phyloP scores from a whole-genome alignment of 345 rosid species.

The Rhodomyrtus tomentosa region DNA sequence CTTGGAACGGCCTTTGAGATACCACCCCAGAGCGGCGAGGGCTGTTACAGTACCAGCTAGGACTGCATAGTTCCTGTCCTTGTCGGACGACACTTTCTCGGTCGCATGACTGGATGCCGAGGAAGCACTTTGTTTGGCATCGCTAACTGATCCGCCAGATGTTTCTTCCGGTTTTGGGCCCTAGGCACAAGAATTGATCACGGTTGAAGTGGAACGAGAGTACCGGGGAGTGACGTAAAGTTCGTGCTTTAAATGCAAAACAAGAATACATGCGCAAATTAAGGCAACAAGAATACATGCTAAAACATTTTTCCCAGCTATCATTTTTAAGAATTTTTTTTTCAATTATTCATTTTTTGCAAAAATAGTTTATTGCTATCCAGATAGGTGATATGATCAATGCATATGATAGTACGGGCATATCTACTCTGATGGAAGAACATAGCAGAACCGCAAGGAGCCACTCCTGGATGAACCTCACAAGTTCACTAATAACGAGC shows the following conservation, averaged over 20 bases:
- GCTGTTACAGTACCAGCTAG: conserved; percentile 57
- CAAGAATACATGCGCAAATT: no score
- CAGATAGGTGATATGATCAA: background rate
- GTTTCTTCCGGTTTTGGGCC: conserved; percentile 69
- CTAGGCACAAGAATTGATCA: conserved; percentile 10
- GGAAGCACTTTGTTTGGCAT: conserved; percentile 32
- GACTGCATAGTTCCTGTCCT: conserved; percentile 69
- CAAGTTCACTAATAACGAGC: background rate
- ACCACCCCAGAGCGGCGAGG: conserved; percentile 80
- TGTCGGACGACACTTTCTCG: conserved; percentile 62
- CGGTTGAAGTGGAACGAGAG: background rate
- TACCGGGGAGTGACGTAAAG: background rate
- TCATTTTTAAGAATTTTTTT: no score
- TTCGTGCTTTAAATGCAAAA: background rate
- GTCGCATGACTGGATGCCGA: conserved; percentile 37
- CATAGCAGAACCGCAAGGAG: no score
- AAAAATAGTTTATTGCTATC: background rate
- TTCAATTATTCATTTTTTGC: no score
- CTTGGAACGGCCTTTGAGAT: conserved; percentile 62
- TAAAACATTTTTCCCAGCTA: no score
- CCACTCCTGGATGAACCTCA: background rate
- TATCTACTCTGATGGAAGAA: no score
- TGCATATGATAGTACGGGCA: background rate
- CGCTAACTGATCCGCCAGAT: conserved; percentile 23
- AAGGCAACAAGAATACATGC: no score